phyloP scores from a whole-genome alignment of 164 flowering plant genomes.

The Chimonanthus praecox region DNA sequence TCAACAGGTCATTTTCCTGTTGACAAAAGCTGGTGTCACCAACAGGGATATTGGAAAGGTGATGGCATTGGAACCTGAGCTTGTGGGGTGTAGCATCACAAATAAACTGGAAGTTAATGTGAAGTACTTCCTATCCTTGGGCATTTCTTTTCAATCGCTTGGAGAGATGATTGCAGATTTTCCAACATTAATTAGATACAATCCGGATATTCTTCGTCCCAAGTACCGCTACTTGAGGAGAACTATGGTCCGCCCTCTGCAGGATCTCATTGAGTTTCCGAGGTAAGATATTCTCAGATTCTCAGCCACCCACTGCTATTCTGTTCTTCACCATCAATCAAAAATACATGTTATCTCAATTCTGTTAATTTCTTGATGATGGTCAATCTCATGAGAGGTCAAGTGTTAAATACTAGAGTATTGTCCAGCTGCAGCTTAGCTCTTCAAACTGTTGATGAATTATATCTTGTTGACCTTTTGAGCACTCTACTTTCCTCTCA shows the following conservation, averaged over 20 bases:
- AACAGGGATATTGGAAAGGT: conserved; percentile 72
- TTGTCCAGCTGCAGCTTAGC: no score
- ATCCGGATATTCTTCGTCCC: conserved; percentile 69
- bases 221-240: conserved; percentile 80
- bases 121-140: conserved; percentile 83
- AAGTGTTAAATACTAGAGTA: no score
- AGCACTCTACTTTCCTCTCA: background rate
- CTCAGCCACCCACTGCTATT: background rate
- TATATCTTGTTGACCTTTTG: background rate
- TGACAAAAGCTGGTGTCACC: conserved; percentile 79
- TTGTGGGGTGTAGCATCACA: conserved; percentile 75
- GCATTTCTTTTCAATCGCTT: conserved; percentile 42
- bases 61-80: conserved; percentile 80
- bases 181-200: conserved; percentile 80
- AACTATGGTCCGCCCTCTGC: conserved; percentile 77
- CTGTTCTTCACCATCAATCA: background rate
- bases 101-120: conserved; percentile 71
- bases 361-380: no score
- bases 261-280: conserved; percentile 87
- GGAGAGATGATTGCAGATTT: conserved; percentile 93
- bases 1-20: conserved; percentile 74
- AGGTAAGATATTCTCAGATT: conserved; percentile 39
- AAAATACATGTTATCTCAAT: no score
- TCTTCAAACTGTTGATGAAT: no score
- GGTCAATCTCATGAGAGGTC: no score